Evolutionary conservation across 768 basidiomycete genomes (phyloP).

Genomic region (Brasilioporus rufonigricans): DNA sequence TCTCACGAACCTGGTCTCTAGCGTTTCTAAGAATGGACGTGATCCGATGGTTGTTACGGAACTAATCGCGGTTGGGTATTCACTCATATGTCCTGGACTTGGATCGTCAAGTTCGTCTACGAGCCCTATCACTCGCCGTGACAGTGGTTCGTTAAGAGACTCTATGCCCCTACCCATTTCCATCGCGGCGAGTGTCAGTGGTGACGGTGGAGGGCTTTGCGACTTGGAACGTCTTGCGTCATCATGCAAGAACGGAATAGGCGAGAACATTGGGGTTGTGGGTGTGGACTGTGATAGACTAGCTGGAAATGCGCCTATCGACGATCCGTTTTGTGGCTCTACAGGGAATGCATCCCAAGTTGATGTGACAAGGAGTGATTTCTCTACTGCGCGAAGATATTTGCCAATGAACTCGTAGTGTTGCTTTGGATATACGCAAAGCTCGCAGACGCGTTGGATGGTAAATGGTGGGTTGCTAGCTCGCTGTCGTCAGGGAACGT

Average conservation of each 20-base stretch:
- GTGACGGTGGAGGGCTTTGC: slow-evolving; percentile 76
- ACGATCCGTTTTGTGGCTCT: slow-evolving; percentile 31
- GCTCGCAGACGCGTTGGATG: slow-evolving; percentile 85
- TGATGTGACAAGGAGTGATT: slow-evolving; percentile 80
- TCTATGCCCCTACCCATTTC: slow-evolving; percentile 35
- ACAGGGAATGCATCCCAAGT: slow-evolving; percentile 70
- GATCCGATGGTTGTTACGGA: slow-evolving; percentile 52
- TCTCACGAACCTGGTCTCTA: slow-evolving; percentile 66
- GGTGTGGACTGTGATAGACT: slow-evolving; percentile 56
- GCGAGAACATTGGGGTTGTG: slow-evolving; percentile 80
- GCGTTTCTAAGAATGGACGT: slow-evolving; percentile 51
- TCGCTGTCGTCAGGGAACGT: slow-evolving; percentile 4
- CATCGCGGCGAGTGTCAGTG: slow-evolving; percentile 49
- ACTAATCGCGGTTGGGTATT: slow-evolving; percentile 69
- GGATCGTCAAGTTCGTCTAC: slow-evolving; percentile 89
- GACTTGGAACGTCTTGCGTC: slow-evolving; percentile 80
- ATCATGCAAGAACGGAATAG: slow-evolving; percentile 83
- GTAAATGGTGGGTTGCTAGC: slow-evolving; percentile 74
- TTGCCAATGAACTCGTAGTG: slow-evolving; percentile 82
- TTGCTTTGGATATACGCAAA: slow-evolving; percentile 62
- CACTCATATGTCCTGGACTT: slow-evolving; percentile 79
- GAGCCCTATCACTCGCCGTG: slow-evolving; percentile 60
- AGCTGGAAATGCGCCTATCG: slow-evolving; percentile 35
- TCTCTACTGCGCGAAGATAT: slow-evolving; percentile 85
- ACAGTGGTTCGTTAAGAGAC: slow-evolving; percentile 34